Percentiles rank a stretch among this genome's conserved stretches.
These are phyloP conservation scores for Fusarium neocosmosporiellum DNA, from an alignment of 2,329 filamentous ascomycete species.

Conservation along the genomic window DNA sequence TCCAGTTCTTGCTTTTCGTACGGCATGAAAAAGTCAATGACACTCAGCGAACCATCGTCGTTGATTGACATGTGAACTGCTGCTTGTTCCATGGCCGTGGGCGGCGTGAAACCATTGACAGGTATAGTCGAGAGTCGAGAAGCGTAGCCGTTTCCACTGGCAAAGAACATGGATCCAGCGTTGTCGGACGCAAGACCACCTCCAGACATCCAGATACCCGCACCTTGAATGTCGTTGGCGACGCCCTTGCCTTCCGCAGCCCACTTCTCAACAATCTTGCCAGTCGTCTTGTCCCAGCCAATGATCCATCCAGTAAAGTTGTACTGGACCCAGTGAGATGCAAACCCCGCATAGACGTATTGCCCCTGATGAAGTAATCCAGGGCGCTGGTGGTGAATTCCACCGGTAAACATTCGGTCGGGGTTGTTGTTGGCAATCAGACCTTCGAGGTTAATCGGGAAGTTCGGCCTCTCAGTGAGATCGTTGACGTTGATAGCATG, in stretches of 20 bases:
- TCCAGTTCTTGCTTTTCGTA: constrained; percentile 63
- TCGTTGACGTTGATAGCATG: constrained; percentile 54
- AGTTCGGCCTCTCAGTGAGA: constrained; percentile 52
- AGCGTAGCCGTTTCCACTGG: constrained; percentile 55
- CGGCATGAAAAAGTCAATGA: constrained; percentile 66
- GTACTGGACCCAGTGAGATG: constrained; percentile 66
- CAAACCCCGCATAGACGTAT: constrained; percentile 64
- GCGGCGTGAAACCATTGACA: constrained; percentile 52
- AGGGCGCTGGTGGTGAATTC: constrained; percentile 63
- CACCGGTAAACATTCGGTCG: constrained; percentile 62
- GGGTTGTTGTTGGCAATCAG: constrained; percentile 58
- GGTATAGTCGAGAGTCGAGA: constrained; percentile 52
- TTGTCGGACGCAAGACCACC: constrained; percentile 54
- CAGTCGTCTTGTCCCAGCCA: constrained; percentile 57
- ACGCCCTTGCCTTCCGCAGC: constrained; percentile 57
- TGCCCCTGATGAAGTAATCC: constrained; percentile 58
- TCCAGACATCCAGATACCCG: constrained; percentile 57
- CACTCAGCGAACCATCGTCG: constrained; percentile 53
- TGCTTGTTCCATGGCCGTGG: constrained; percentile 57
- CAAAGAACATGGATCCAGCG: constrained; percentile 53
- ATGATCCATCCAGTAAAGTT: constrained; percentile 67
- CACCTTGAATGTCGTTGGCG: constrained; percentile 50
- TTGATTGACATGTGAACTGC: constrained; percentile 58
- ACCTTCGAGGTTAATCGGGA: constrained; percentile 62
- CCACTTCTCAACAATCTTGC: constrained; percentile 52